phyloP scores from a whole-genome alignment of 129 eudicot species.

The Artemisia tridentata region DNA sequence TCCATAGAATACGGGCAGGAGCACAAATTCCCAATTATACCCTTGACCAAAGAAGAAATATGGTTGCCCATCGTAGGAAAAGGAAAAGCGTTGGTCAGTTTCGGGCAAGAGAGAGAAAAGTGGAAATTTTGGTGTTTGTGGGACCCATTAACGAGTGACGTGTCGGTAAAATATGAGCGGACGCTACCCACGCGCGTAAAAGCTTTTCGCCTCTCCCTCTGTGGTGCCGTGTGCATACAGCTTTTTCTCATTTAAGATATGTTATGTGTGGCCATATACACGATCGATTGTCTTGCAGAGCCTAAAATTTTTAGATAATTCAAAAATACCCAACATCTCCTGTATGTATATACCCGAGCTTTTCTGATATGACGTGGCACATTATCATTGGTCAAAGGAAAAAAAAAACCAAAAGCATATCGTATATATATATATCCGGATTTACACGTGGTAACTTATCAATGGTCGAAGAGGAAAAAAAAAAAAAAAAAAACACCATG shows the following conservation, averaged over 20 bases:
- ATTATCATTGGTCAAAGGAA: no score
- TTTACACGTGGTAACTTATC: no score
- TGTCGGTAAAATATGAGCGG: constrained; percentile 17
- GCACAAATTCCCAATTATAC: constrained; percentile 35
- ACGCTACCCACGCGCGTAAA: constrained; percentile 30
- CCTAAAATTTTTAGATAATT: no score
- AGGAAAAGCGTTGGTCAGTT: constrained; percentile 11
- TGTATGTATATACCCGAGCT: no score
- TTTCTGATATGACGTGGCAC: no score
- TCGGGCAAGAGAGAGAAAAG: constrained; percentile 22
- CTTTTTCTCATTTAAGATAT: neutral
- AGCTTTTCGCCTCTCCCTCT: constrained; percentile 22
- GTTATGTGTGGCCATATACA: no score
- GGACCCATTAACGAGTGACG: constrained; percentile 30
- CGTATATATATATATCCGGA: no score
- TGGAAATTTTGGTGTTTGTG: neutral
- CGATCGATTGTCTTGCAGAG: no score
- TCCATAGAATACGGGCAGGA: constrained; percentile 68
- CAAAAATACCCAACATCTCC: no score
- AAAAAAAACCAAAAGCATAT: no score
- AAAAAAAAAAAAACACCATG: no score
- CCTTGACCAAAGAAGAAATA: constrained; percentile 11
- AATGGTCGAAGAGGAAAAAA: no score
- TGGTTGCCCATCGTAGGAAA: constrained; percentile 1
- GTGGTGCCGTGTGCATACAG: constrained; percentile 26